These are phyloP conservation scores for Lactuca sativa DNA, from an alignment of 129 eudicot genomes.

Conservation along the genomic window DNA sequence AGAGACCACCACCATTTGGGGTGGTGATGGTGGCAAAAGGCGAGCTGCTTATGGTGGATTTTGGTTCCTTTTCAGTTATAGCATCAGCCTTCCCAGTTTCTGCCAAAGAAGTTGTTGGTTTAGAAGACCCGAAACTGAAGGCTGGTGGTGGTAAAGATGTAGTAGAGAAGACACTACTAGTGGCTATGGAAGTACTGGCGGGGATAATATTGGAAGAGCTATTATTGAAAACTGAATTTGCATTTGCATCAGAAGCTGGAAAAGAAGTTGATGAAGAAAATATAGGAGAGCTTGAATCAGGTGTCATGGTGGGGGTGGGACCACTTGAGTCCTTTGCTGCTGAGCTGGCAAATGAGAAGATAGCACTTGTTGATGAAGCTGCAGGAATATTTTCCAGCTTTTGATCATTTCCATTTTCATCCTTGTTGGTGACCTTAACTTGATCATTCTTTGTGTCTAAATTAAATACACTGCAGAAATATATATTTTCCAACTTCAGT, in stretches of 20 bases:
- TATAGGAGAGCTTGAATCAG: constrained; percentile 15
- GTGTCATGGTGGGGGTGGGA: constrained; percentile 18
- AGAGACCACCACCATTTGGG: constrained; percentile 35
- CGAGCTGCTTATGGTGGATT: constrained; percentile 27
- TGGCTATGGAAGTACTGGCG: constrained; percentile 29
- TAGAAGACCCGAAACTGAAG: constrained; percentile 42
- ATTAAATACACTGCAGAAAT: constrained; percentile 38
- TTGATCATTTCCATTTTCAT: constrained; percentile 11
- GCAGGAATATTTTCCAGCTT: constrained; percentile 19
- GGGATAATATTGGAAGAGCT: constrained; percentile 25
- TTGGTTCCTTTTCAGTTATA: constrained; percentile 28
- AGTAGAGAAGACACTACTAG: constrained; percentile 20
- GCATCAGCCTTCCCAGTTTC: constrained; percentile 34
- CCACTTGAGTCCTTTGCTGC: constrained; percentile 9
- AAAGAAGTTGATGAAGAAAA: constrained; percentile 25
- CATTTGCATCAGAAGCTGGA: constrained; percentile 29
- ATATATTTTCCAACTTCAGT: constrained; percentile 6
- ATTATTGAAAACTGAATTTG: constrained; percentile 22
- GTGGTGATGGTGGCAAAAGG: constrained; percentile 19
- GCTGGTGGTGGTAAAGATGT: constrained; percentile 27
- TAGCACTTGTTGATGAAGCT: constrained; percentile 25
- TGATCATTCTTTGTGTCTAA: constrained; percentile 22
- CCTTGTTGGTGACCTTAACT: constrained; percentile 4
- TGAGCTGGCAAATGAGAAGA: constrained; percentile 22
- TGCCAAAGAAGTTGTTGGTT: constrained; percentile 18